Percentiles rank a stretch among this genome's conserved stretches.
Conservation (phyloP, 345 rosid species). For the Hibiscus trionum region DNA sequence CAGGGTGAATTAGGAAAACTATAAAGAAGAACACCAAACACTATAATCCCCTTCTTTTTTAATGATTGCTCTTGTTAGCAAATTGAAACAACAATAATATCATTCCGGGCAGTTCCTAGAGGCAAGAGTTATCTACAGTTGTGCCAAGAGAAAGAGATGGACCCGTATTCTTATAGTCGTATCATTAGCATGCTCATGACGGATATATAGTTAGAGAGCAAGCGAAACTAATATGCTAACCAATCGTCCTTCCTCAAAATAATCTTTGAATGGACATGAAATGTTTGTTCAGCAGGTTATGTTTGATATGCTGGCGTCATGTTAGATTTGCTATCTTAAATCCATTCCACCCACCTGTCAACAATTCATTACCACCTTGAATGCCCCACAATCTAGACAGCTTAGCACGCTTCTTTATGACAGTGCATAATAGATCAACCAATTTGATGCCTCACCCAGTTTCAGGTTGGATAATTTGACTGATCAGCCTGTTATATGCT, state of each 20-base stretch:
- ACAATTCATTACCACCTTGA: not conserved
- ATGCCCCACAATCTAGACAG: not conserved
- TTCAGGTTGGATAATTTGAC: not conserved
- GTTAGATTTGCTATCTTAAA: not conserved
- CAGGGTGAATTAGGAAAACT: constrained; percentile 3
- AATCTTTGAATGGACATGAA: not conserved
- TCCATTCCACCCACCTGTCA: not conserved
- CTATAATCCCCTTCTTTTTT: not conserved
- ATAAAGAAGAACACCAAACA: not conserved
- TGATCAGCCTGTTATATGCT: not conserved
- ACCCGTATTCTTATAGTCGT: not conserved
- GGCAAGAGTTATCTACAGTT: not conserved
- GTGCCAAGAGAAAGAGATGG: not conserved
- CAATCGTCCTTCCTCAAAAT: not conserved
- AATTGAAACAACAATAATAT: not conserved
- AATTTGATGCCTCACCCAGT: not conserved
- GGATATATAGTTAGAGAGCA: not conserved
- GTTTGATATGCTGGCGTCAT: not conserved
- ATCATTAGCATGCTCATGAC: not conserved
- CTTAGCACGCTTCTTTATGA: constrained; percentile 1
- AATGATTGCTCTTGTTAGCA: not conserved
- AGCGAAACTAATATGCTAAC: not conserved
- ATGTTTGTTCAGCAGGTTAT: not conserved
- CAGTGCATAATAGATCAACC: not conserved
- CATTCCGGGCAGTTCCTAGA: not conserved